Conservation (phyloP, 306 rosid species). For the Chamaecrista fasciculata region DNA sequence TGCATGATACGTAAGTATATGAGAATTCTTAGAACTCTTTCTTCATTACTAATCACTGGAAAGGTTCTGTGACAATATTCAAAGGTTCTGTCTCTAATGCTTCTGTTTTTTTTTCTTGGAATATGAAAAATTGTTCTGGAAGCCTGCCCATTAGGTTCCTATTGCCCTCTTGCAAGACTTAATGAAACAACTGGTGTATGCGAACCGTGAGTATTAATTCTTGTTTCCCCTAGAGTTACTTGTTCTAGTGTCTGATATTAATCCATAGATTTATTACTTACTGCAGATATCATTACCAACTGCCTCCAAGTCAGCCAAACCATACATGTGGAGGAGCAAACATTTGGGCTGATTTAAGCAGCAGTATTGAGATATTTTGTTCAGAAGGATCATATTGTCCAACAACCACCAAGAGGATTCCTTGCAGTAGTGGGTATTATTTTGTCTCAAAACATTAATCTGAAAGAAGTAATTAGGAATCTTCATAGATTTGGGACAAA, state of each 20-base stretch:
- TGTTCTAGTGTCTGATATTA: neutral
- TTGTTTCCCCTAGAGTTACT: neutral
- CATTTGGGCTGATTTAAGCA: conserved; percentile 80
- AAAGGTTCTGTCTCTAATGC: conserved; percentile 38
- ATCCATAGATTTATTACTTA: conserved; percentile 23
- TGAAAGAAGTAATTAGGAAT: neutral
- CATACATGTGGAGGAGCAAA: conserved; percentile 98
- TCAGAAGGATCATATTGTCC: conserved; percentile 93
- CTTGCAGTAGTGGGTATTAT: conserved; percentile 84
- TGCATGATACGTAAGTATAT: conserved; percentile 95
- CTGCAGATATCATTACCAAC: conserved; percentile 81
- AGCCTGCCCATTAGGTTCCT: conserved; percentile 97
- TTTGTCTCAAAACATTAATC: conserved; percentile 24
- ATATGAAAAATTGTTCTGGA: conserved; percentile 36
- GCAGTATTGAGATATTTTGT: conserved; percentile 76
- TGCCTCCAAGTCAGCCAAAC: conserved; percentile 73
- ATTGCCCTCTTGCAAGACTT: conserved; percentile 81
- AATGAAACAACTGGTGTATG: conserved; percentile 76
- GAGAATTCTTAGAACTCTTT: neutral
- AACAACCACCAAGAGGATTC: conserved; percentile 51
- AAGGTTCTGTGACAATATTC: conserved; percentile 22
- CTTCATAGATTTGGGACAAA: neutral
- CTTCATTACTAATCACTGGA: conserved; percentile 11
- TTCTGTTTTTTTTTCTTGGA: conserved; percentile 31
- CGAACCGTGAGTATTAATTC: conserved; percentile 80